Evolutionary conservation across 345 rosid genomes (phyloP).

Genomic region (Abelmoschus esculentus): DNA sequence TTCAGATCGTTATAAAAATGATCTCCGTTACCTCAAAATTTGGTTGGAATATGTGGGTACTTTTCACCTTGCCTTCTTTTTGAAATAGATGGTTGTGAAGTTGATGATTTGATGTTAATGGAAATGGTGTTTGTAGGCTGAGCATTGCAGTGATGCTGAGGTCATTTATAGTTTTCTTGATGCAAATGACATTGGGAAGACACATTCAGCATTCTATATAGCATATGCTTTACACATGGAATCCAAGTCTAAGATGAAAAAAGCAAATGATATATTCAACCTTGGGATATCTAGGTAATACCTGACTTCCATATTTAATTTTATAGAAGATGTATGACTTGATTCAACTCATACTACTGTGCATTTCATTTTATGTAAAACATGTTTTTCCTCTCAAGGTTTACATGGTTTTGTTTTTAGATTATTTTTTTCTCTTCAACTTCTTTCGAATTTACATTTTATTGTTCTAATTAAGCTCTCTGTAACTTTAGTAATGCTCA

Average conservation of each 20-base stretch:
- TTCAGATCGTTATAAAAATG: conserved; percentile 66
- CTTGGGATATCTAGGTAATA: conserved; percentile 63
- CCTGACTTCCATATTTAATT: neutral
- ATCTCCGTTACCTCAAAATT: conserved; percentile 90
- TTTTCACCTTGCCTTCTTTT: neutral
- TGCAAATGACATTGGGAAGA: conserved; percentile 69
- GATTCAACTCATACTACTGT: neutral
- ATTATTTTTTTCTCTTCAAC: neutral
- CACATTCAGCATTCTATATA: conserved; percentile 53
- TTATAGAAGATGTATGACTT: neutral
- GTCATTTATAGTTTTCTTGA: conserved; percentile 73
- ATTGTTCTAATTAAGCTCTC: neutral
- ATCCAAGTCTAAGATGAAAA: conserved; percentile 60
- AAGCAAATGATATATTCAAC: conserved; percentile 66
- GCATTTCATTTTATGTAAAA: conserved; percentile 6
- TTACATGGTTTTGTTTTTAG: neutral
- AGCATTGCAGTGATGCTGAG: conserved; percentile 68
- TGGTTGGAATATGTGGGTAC: conserved; percentile 88
- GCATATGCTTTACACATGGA: conserved; percentile 74
- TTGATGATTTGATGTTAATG: neutral
- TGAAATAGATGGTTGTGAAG: neutral
- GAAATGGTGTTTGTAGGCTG: conserved; percentile 48
- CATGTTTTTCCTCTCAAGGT: too few relatives aligned
- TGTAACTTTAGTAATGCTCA: conserved; percentile 49
- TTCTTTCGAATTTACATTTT: neutral